Base-by-base conservation (phyloP, 140 eudicot genomes). In the Cichorium intybus region DNA sequence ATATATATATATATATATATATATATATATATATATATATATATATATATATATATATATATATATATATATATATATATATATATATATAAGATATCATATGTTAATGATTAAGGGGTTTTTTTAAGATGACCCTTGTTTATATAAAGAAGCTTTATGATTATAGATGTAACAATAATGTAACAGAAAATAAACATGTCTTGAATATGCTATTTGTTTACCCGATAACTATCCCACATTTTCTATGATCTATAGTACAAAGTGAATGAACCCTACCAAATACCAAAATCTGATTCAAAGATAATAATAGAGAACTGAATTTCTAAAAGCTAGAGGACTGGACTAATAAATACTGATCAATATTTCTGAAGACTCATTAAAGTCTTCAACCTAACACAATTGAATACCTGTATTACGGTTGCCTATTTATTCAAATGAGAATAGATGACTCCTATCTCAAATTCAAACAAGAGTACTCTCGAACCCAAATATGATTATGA, bases 341-440 rank as follows among this genome's bases (percentile, higher is more conserved):
- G 71, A 51, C 5, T 45, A 69, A 52, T 51, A 51, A 62, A 54
- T 72, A 10, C 10, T 0, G 12, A 51, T 50, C 46, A 11, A 28
- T 11, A 51, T 72, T 4, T 62, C 51, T 63, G 51, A 65, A 11
- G 15, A 56, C 46, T 65, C 33, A 73, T 65, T 73, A 8, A 65
- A 56, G 50, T 65, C 72, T 24, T 24, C 53, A 33, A 72, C 79
- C 79, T 64, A 73, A 57, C 78, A 56, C 34, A 56, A 56, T 65
- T 73, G 2, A 64, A 56, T 65, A 33, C 53, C 43, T 23, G 35
- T 60, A 24, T 21, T 6, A 45, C 27, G 27, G 29, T 22, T 64
- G 60, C 45, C 53, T 47, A 53, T 47, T 65, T 73, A 65, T 64
- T 31, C 55, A 20, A 49, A 24, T 22, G 21, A 27, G 8, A 43